These are phyloP conservation scores for Monilinia fructigena DNA, from an alignment of 2,329 filamentous ascomycete species.

Conservation along the genomic window DNA sequence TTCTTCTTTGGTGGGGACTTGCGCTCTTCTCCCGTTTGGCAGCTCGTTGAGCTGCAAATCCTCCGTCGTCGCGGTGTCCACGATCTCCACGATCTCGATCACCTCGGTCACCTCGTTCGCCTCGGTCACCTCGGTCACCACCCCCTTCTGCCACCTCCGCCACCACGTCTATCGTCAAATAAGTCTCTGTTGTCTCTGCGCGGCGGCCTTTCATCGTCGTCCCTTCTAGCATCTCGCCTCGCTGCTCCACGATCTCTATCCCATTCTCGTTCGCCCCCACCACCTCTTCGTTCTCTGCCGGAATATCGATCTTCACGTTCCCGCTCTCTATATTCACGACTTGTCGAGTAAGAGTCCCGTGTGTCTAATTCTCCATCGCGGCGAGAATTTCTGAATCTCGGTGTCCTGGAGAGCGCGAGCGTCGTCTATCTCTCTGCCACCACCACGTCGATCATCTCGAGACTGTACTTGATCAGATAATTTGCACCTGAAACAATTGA, in stretches of 20 bases:
- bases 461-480: slow-evolving; percentile 38
- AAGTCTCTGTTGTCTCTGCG: slow-evolving; percentile 56
- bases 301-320: slow-evolving; percentile 92
- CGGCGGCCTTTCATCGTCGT: slow-evolving; percentile 61
- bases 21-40: slow-evolving; percentile 61
- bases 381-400: slow-evolving; percentile 60
- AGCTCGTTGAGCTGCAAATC: slow-evolving; percentile 48
- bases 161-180: slow-evolving; percentile 59
- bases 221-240: slow-evolving; percentile 61
- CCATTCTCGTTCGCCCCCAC: slow-evolving; percentile 73
- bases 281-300: slow-evolving; percentile 59
- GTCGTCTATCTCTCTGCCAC: slow-evolving; percentile 57
- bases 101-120: slow-evolving; percentile 45
- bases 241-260: slow-evolving; percentile 64
- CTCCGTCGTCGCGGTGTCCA: slow-evolving; percentile 45
- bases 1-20: slow-evolving; percentile 84
- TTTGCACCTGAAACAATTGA: slow-evolving; percentile 1
- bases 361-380: slow-evolving; percentile 64
- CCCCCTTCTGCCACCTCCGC: slow-evolving; percentile 50
- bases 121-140: slow-evolving; percentile 43
- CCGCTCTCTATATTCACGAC: slow-evolving; percentile 85
- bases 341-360: slow-evolving; percentile 82
- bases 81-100: slow-evolving; percentile 46
- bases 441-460: slow-evolving; percentile 42
- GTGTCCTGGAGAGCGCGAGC: slow-evolving; percentile 83